Evolutionary conservation across 1,284 basidiomycete genomes (phyloP).

Genomic region (Cutaneotrichosporon daszewskae): DNA sequence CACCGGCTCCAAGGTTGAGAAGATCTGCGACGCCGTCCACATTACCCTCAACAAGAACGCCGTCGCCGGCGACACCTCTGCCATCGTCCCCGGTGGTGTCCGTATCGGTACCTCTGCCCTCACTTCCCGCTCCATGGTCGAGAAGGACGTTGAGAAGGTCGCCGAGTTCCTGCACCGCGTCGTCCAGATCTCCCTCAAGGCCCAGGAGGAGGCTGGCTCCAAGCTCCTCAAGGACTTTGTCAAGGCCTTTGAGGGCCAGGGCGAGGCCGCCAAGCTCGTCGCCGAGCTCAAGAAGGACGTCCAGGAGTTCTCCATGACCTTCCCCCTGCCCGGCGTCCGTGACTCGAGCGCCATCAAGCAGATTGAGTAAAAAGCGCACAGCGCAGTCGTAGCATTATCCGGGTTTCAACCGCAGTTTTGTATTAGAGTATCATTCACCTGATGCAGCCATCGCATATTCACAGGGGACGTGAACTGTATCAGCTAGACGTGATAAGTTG

Average conservation of each 20-base stretch:
- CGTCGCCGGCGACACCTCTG: constrained; percentile 53
- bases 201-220: constrained; percentile 90
- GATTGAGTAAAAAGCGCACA: constrained; percentile 12
- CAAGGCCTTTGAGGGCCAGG: constrained; percentile 68
- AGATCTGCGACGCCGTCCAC: constrained; percentile 92
- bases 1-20: constrained; percentile 97
- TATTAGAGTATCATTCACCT: constrained; percentile 22
- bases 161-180: constrained; percentile 88
- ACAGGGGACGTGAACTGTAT: no score
- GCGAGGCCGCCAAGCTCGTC: constrained; percentile 58
- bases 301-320: constrained; percentile 38
- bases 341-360: constrained; percentile 51
- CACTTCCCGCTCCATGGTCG: constrained; percentile 89
- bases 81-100: constrained; percentile 94
- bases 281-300: constrained; percentile 35
- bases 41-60: constrained; percentile 78
- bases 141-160: constrained; percentile 73
- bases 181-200: constrained; percentile 74
- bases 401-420: constrained; percentile 15
- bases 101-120: constrained; percentile 92
- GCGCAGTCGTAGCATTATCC: no score
- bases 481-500: no score
- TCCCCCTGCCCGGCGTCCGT: constrained; percentile 86
- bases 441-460: constrained; percentile 12
- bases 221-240: constrained; percentile 97